These are phyloP conservation scores for Mycotypha africana DNA, from an alignment of 371 early-diverging fungal genomes.

Conservation along the genomic window DNA sequence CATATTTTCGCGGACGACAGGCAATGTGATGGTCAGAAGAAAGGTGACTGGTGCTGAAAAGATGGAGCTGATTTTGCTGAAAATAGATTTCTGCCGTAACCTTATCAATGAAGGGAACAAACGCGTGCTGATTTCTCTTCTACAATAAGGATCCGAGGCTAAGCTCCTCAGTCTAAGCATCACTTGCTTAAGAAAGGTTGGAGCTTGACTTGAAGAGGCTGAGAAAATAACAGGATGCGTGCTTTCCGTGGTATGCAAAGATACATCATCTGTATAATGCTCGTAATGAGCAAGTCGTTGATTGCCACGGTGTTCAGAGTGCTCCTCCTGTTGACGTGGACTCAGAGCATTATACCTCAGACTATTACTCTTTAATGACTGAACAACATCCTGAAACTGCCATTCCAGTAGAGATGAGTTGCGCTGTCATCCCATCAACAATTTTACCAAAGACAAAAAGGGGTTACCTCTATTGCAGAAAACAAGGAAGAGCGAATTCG, in stretches of 20 bases:
- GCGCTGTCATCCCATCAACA: no score
- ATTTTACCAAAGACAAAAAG: no score
- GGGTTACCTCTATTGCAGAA: slow-evolving; percentile 44
- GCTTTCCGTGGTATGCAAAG: slow-evolving; percentile 17
- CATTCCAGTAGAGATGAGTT: no score
- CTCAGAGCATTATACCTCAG: slow-evolving; percentile 6
- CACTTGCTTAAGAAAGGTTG: neutral
- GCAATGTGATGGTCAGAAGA: slow-evolving; percentile 47
- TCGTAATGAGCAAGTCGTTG: no score
- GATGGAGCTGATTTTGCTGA: slow-evolving; percentile 47
- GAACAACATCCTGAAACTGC: slow-evolving; percentile 51
- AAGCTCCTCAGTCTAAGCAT: no score
- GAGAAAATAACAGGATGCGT: neutral
- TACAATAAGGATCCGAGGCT: no score
- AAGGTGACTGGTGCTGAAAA: slow-evolving; percentile 52
- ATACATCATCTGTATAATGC: slow-evolving; percentile 11
- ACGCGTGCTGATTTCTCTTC: slow-evolving; percentile 10
- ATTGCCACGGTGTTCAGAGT: neutral
- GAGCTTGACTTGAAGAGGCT: neutral
- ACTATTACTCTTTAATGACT: slow-evolving; percentile 32
- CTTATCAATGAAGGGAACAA: slow-evolving; percentile 54
- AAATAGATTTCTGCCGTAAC: slow-evolving; percentile 44
- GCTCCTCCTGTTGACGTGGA: neutral
- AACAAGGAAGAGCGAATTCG: slow-evolving; percentile 40
- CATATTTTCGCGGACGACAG: slow-evolving; percentile 48